Evolutionary conservation across 192 early-diverging fungal genomes (phyloP), one percentile per base, ranked within the genome.

Genomic region (Linnemannia elongata): DNA sequence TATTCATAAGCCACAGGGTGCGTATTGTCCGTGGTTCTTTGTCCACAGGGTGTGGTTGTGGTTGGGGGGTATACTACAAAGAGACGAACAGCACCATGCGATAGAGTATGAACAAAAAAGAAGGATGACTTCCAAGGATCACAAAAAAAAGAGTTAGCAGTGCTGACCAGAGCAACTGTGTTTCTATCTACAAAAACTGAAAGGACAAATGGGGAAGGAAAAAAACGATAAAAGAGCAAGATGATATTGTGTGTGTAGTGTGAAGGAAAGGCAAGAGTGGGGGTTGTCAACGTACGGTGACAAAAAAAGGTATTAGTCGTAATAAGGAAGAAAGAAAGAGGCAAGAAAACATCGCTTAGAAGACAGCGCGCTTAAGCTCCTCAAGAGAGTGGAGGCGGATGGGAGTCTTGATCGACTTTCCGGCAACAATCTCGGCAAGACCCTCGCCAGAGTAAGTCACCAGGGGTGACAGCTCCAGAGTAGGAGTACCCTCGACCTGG

Each of bases 361-460:
- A 84, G 54, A 72, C 82, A 3, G 15, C 68, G 49, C 82, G 35
- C 77, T 78, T 78, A 44, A 84, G 77, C 60, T 84, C 82, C 54
- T 84, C 77, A 5, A 84, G 17, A 52, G 82, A 75, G 54, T 60
- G 57, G 73, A 84, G 10, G 35, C 47, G 42, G 77, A 84, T 39
- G n/a, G 96, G 95, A 13, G 92, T 90, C 22, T 86, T 88, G 77
- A 97, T 88, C 4, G 93, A 94, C 82, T 94, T 93, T 69, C 96
- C 97, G 35, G 89, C 82, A 33, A 98, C 92, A 63, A 75, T 76
- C 78, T 97, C 96, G 47, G 72, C 54, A 39, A 99, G 92, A 7
- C 97, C 97, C 90, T 99, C 98, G 78, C 98, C 98, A 70, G 90
- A 94, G 87, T 98, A 99, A 8, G 95, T 93, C 13, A 99, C 96